Base-by-base conservation (phyloP, 345 rosid genomes). In the Euphorbia peplus region DNA sequence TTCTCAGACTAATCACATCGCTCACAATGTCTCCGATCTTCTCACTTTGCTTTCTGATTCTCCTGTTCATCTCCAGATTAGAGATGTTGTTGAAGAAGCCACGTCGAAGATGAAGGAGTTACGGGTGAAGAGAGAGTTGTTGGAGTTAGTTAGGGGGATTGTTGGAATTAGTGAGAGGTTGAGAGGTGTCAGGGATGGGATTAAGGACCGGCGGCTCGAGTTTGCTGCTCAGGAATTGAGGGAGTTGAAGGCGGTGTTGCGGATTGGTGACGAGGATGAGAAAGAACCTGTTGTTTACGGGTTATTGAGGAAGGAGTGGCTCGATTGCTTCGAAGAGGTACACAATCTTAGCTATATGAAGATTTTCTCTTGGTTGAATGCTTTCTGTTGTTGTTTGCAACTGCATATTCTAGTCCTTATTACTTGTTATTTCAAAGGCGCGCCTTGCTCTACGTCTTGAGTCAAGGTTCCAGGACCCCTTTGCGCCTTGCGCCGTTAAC, bases 281-380 rank as follows among this genome's bases (percentile, higher is more conserved):
- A 83, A 80, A 9, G 97, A 93, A 70, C 99, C 99, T 37, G 69
- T 84, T 19, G 90, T 87, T 0, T 90, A 90, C 18, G 82, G 81
- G 37, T 70, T 95, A 76, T 71, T 95, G 75, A 83, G 90, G 79
- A 81, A 86, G 32, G 88, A 86, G 71, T 95, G 96, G 99, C 70
- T 75, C 19, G 85, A 79, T 73, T 87, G 90, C 80, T 95, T 90
- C 69, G 99, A 95, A 50, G 86, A 87, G 92, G 99, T 91, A 83
- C 15, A 24, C 32, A 56, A 21, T 35, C 5, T 65, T 46, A 3
- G 15, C 42, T 25, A 53, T 3, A n/a, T n/a, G n/a, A n/a, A n/a
- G n/a, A 16, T 3, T 11, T 4, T 21, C 12, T 44, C 37, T 5
- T 70, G 70, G 67, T 50, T 56, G 63, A 2, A 46, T 50, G 42